Conservation (phyloP, 306 rosid species). For the Acacia acuminata region DNA sequence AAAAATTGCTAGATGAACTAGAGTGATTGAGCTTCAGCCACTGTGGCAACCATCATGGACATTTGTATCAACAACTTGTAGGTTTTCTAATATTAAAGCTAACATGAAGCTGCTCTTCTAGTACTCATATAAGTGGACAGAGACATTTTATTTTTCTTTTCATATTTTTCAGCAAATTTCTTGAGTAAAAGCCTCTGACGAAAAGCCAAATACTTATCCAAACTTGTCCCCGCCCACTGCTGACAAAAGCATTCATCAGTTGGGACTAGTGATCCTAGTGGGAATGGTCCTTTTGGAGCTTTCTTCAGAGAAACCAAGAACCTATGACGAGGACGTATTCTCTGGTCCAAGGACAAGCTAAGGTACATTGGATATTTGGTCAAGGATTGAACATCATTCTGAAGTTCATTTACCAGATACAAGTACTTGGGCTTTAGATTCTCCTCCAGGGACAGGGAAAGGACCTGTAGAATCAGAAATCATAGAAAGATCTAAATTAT, state of each 20-base stretch:
- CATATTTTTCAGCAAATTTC: conserved; percentile 78
- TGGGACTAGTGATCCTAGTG: conserved; percentile 84
- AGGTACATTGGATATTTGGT: conserved; percentile 95
- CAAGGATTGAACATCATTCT: conserved; percentile 85
- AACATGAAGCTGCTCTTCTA: conserved; percentile 34
- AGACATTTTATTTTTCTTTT: conserved; percentile 36
- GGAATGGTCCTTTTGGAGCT: conserved; percentile 98
- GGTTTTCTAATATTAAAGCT: neutral
- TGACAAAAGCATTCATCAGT: conserved; percentile 92
- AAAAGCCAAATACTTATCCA: conserved; percentile 83
- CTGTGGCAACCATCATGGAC: conserved; percentile 5
- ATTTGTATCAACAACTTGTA: conserved; percentile 3
- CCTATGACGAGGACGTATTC: conserved; percentile 98
- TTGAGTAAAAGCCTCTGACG: conserved; percentile 72
- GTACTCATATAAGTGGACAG: conserved; percentile 28
- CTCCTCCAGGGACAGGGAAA: conserved; percentile 88
- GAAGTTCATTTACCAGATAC: conserved; percentile 91
- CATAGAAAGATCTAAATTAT: conserved; percentile 9
- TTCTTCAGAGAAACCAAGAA: conserved; percentile 91
- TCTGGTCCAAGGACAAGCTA: conserved; percentile 92
- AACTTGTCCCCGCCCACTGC: conserved; percentile 91
- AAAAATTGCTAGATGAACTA: conserved; percentile 12
- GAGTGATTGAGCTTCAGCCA: conserved; percentile 31
- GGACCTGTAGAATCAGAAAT: conserved; percentile 60
- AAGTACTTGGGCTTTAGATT: conserved; percentile 92